These are phyloP conservation scores for Arachis stenosperma DNA, from an alignment of 306 rosid species.

Conservation along the genomic window DNA sequence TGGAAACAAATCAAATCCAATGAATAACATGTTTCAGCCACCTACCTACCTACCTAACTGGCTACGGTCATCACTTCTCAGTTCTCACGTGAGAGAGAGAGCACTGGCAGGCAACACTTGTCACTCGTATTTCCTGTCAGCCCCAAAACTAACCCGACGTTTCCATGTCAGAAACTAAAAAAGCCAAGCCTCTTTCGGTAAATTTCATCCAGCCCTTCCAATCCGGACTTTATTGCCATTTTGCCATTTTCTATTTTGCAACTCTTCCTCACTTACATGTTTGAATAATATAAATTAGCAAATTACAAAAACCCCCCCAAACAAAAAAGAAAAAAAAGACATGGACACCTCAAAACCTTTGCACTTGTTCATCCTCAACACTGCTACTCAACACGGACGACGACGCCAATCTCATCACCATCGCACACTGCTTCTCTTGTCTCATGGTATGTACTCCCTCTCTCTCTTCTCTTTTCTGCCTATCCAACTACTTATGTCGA, in stretches of 20 bases:
- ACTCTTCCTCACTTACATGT: background rate
- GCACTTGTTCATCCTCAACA: constrained; percentile 12
- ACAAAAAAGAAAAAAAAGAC: background rate
- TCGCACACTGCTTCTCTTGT: constrained; percentile 30
- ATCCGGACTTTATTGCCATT: constrained; percentile 16
- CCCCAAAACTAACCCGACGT: background rate
- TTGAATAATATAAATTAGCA: background rate
- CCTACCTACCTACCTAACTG: too few species aligned
- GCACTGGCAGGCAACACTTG: background rate
- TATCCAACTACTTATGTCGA: too few species aligned
- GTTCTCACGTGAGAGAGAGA: too few species aligned
- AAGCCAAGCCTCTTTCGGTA: constrained; percentile 16
- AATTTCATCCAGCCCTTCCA: constrained; percentile 29
- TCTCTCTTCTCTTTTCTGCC: background rate
- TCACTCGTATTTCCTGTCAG: too few species aligned
- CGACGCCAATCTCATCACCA: constrained; percentile 1
- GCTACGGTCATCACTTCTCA: too few species aligned
- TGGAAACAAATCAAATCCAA: too few species aligned
- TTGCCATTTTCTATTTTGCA: background rate
- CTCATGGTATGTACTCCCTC: constrained; percentile 40
- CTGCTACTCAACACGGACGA: constrained; percentile 29
- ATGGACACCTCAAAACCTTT: constrained; percentile 12
- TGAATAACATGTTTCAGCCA: too few species aligned
- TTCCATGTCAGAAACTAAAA: background rate
- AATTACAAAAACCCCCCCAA: background rate